phyloP scores from a whole-genome alignment of 768 basidiomycete genomes.

The Fibroporia radiculosa region DNA sequence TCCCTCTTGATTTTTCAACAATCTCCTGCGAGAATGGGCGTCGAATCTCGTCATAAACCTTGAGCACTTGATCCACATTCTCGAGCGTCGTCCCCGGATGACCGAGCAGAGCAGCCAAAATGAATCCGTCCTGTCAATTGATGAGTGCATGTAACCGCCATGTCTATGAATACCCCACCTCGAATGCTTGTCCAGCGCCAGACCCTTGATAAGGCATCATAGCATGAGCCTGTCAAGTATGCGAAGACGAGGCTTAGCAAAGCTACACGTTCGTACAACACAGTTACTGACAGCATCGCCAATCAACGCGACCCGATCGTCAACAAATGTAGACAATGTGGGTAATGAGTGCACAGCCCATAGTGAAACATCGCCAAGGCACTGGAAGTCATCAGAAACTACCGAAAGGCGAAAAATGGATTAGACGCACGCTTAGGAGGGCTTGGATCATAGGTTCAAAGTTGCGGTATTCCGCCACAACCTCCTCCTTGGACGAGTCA shows the following conservation, averaged over 20 bases:
- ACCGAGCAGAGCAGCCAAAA: conserved; percentile 16
- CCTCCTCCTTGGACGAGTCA: conserved; percentile 15
- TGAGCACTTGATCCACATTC: conserved; percentile 9
- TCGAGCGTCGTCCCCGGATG: conserved; percentile 10
- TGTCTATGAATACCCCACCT: conserved; percentile 6
- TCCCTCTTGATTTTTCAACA: conserved; percentile 9
- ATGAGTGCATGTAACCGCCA: background rate
- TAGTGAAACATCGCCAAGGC: conserved; percentile 6
- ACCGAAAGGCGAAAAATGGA: background rate
- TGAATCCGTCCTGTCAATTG: conserved; percentile 18
- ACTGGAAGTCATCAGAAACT: conserved; percentile 3
- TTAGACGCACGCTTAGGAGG: conserved; percentile 16
- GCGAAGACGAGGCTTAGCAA: background rate
- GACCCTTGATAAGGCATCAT: conserved; percentile 23
- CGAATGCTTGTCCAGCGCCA: conserved; percentile 24
- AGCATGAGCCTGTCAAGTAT: conserved; percentile 17
- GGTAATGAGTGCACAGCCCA: conserved; percentile 19
- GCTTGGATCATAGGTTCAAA: conserved; percentile 17
- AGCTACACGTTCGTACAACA: background rate
- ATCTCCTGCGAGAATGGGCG: conserved; percentile 12
- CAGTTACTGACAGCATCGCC: conserved; percentile 21
- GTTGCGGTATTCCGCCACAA: conserved; percentile 7
- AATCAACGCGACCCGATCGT: conserved; percentile 21
- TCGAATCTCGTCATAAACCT: conserved; percentile 17
- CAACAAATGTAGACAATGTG: conserved; percentile 16